Evolutionary conservation across 1,284 basidiomycete species (phyloP).

Genomic region (Ceraceosorus guamensis): DNA sequence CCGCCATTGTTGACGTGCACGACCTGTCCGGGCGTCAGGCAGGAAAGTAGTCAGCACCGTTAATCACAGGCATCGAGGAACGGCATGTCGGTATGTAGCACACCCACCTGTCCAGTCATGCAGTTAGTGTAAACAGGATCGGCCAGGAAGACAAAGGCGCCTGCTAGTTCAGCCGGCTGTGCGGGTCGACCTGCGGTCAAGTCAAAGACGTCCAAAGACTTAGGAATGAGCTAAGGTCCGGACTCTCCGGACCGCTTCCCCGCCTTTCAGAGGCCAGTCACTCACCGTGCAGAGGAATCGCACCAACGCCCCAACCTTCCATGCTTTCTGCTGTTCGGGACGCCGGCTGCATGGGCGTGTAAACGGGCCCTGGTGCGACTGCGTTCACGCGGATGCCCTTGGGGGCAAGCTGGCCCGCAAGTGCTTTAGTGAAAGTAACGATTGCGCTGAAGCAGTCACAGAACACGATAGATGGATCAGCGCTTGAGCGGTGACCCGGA

Average conservation of each 20-base stretch:
- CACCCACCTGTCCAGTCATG: constrained; percentile 20
- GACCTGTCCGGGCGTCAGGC: too few species aligned
- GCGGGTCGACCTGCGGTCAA: constrained; percentile 9
- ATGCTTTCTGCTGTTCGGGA: constrained; percentile 24
- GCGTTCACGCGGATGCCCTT: constrained; percentile 59
- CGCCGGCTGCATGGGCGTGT: constrained; percentile 51
- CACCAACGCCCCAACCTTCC: constrained; percentile 34
- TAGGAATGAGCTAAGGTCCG: too few species aligned
- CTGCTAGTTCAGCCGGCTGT: constrained; percentile 34
- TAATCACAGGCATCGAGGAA: too few species aligned
- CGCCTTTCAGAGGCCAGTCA: too few species aligned
- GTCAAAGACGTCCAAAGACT: too few species aligned
- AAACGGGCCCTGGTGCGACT: constrained; percentile 56
- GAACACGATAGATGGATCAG: too few species aligned
- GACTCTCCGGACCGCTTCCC: too few species aligned
- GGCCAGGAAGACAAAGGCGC: constrained; percentile 31
- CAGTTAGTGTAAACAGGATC: constrained; percentile 27
- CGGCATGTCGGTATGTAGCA: too few species aligned
- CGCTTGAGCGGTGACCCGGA: too few species aligned
- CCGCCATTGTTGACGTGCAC: too few species aligned
- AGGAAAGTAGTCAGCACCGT: too few species aligned
- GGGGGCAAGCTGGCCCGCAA: constrained; percentile 57
- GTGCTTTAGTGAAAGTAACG: constrained; percentile 55
- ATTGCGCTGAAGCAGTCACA: constrained; percentile 20
- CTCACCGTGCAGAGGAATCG: constrained; percentile 19